A percentile compares a stretch with the other conserved stretches of the same genome.
These are phyloP conservation scores for Diaporthe longicolla DNA, from an alignment of 2,329 filamentous ascomycete genomes.

Conservation along the genomic window DNA sequence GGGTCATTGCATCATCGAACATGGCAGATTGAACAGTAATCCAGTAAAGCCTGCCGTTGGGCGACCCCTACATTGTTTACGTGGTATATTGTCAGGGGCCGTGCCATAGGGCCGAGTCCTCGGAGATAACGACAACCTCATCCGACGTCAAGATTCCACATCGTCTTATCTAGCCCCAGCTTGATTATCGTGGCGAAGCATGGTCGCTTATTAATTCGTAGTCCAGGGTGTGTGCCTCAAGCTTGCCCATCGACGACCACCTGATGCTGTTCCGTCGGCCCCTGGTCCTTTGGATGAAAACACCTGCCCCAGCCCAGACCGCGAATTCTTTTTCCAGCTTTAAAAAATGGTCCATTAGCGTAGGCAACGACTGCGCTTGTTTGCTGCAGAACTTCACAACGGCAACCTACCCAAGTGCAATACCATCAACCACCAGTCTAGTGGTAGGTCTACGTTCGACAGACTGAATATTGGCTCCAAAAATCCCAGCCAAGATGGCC, in stretches of 20 bases:
- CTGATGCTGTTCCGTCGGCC: too few species aligned
- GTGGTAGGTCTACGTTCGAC: too few species aligned
- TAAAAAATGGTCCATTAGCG: too few species aligned
- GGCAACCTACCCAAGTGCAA: too few species aligned
- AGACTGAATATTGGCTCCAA: not conserved
- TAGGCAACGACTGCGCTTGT: not conserved
- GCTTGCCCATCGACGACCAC: too few species aligned
- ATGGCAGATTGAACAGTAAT: conserved; percentile 14
- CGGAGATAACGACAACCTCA: not conserved
- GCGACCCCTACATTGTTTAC: not conserved
- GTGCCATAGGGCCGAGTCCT: not conserved
- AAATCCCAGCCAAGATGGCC: not conserved
- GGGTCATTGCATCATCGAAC: conserved; percentile 30
- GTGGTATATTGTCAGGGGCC: not conserved
- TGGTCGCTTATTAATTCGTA: not conserved
- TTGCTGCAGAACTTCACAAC: not conserved
- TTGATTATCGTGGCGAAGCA: not conserved
- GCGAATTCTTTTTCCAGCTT: not conserved
- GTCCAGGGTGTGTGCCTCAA: too few species aligned
- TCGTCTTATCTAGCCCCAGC: not conserved
- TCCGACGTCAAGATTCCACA: not conserved
- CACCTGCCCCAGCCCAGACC: too few species aligned
- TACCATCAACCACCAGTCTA: too few species aligned
- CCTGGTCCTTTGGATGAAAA: too few species aligned
- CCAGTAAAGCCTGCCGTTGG: not conserved